Percentiles rank a stretch among this genome's conserved stretches.
These are phyloP conservation scores for Metschnikowia corniflorae DNA, from an alignment of 805 yeast species.

Conservation along the genomic window DNA sequence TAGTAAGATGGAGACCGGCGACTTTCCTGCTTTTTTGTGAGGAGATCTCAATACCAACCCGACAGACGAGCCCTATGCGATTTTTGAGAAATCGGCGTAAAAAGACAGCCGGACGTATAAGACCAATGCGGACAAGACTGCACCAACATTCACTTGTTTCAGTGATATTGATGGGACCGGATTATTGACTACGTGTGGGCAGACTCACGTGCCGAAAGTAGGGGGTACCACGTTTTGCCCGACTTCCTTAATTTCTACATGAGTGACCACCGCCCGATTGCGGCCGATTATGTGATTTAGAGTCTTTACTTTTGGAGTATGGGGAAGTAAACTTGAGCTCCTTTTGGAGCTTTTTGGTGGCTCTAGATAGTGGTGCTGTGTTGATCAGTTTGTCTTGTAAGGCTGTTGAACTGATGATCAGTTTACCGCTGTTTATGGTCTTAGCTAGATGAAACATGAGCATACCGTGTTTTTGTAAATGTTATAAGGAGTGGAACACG, in stretches of 20 bases:
- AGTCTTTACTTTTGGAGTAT: too few species aligned
- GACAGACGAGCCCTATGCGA: conserved; percentile 37
- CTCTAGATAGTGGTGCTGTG: too few species aligned
- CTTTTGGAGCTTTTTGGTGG: too few species aligned
- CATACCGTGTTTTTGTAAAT: too few species aligned
- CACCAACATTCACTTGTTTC: conserved; percentile 49
- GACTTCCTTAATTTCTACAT: conserved; percentile 32
- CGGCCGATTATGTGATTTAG: conserved; percentile 17
- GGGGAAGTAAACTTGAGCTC: too few species aligned
- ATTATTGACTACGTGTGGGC: conserved; percentile 48
- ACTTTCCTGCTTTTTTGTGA: conserved; percentile 35
- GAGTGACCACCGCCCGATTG: conserved; percentile 43
- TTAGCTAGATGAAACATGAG: too few species aligned
- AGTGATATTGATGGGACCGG: conserved; percentile 25
- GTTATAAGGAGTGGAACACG: too few species aligned
- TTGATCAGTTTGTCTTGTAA: too few species aligned
- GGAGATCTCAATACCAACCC: conserved; percentile 45
- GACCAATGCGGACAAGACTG: conserved; percentile 39
- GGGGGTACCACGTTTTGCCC: conserved; percentile 32
- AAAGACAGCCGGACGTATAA: conserved; percentile 35
- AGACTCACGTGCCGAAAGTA: conserved; percentile 11
- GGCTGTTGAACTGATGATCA: too few species aligned
- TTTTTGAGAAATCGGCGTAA: conserved; percentile 34
- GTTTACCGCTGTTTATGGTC: too few species aligned
- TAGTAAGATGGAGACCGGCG: conserved; percentile 35